A percentile compares a stretch with the other conserved stretches of the same genome.
Evolutionary conservation across 352 stramenopile species (phyloP).

Genomic region (Pythium sukuiense): DNA sequence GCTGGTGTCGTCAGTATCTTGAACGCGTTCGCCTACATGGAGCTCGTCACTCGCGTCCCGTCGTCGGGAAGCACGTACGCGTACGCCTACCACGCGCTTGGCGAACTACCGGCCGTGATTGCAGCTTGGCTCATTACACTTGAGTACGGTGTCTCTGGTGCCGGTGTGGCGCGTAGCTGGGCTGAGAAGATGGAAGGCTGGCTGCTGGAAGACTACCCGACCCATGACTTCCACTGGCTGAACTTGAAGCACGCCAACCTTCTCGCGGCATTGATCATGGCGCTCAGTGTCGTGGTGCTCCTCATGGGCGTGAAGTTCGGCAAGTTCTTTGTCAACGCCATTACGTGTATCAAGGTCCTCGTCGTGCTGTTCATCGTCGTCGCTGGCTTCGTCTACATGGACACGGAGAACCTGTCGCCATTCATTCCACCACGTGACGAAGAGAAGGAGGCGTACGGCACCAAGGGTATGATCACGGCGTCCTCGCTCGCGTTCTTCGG

Average conservation of each 20-base stretch:
- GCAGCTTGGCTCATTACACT: slow-evolving; percentile 87
- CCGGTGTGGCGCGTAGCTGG: slow-evolving; percentile 91
- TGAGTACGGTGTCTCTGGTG: slow-evolving; percentile 89
- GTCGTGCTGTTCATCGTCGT: slow-evolving; percentile 93
- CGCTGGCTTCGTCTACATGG: slow-evolving; percentile 79
- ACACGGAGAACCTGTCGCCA: slow-evolving; percentile 77
- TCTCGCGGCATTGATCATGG: slow-evolving; percentile 64
- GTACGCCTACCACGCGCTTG: slow-evolving; percentile 91
- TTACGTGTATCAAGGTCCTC: slow-evolving; percentile 74
- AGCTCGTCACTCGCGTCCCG: slow-evolving; percentile 83
- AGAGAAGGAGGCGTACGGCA: slow-evolving; percentile 34
- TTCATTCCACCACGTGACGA: slow-evolving; percentile 58
- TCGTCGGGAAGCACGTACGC: slow-evolving; percentile 90
- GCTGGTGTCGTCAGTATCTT: slow-evolving; percentile 75
- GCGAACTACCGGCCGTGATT: slow-evolving; percentile 90
- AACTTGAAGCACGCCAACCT: slow-evolving; percentile 64
- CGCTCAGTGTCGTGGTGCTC: slow-evolving; percentile 67
- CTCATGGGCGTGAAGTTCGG: slow-evolving; percentile 82
- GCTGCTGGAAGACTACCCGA: slow-evolving; percentile 42
- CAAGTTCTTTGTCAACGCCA: slow-evolving; percentile 86
- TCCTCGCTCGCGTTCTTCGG: slow-evolving; percentile 92
- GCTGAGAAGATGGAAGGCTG: slow-evolving; percentile 84
- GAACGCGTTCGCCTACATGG: slow-evolving; percentile 87
- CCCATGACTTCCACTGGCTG: slow-evolving; percentile 46
- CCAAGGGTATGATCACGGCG: slow-evolving; percentile 69